phyloP scores from a whole-genome alignment of 805 yeast species.

The Candida golubevii region DNA sequence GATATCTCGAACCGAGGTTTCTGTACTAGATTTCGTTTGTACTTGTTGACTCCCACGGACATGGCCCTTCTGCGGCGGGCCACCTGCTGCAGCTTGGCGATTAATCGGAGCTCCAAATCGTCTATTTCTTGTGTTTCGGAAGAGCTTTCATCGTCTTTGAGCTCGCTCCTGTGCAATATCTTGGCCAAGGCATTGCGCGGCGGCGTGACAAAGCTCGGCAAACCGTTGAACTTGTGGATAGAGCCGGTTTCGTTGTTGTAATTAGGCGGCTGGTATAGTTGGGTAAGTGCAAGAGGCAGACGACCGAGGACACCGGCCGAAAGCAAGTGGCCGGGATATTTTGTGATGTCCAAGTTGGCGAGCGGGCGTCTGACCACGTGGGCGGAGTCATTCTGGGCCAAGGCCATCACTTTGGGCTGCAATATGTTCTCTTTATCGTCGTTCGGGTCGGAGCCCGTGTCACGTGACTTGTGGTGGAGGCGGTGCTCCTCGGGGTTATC shows the following conservation, averaged over 20 bases:
- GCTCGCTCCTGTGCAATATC: conserved; percentile 18
- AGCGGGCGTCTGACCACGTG: conserved; percentile 22
- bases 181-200: conserved; percentile 22
- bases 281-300: conserved; percentile 19
- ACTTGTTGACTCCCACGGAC: conserved; percentile 37
- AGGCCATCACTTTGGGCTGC: conserved; percentile 26
- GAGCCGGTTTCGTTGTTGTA: conserved; percentile 24
- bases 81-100: conserved; percentile 19
- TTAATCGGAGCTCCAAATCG: conserved; percentile 18
- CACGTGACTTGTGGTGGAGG: conserved; percentile 11
- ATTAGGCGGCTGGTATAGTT: conserved; percentile 30
- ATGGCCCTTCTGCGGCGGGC: conserved; percentile 29
- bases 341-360: conserved; percentile 24
- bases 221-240: conserved; percentile 27
- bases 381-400: conserved; percentile 6
- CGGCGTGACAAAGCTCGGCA: conserved; percentile 35
- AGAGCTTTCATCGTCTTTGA: background rate
- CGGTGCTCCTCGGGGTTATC: conserved; percentile 14
- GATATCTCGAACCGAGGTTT: conserved; percentile 28
- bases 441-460: conserved; percentile 11
- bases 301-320: conserved; percentile 6
- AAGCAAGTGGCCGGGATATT: conserved; percentile 28
- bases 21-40: conserved; percentile 30
- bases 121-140: conserved; percentile 8
- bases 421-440: conserved; percentile 41